phyloP scores from a whole-genome alignment of 805 yeast species.

The Helenozyma baotianmanensis region DNA sequence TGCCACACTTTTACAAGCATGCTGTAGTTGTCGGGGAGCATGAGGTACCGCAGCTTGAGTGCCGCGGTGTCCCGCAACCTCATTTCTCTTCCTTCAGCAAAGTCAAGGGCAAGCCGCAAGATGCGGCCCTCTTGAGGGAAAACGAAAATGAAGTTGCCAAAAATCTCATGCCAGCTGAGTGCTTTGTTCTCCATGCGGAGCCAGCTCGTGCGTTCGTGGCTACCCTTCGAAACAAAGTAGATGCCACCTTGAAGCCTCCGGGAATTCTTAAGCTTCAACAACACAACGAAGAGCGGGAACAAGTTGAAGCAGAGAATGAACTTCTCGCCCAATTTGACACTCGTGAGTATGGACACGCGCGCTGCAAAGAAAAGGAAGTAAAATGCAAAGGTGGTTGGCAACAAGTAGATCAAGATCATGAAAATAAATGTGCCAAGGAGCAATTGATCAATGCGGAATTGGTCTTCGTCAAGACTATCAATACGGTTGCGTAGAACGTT shows the following conservation, averaged over 20 bases:
- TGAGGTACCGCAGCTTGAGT: conserved; percentile 14
- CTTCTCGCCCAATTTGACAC: conserved; percentile 53
- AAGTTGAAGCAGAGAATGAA: conserved; percentile 67
- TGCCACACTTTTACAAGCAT: conserved; percentile 7
- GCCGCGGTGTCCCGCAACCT: conserved; percentile 10
- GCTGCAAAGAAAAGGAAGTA: conserved; percentile 67
- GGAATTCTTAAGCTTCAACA: conserved; percentile 76
- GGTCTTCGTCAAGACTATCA: conserved; percentile 59
- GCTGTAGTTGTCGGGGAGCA: conserved; percentile 13
- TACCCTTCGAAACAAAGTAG: conserved; percentile 22
- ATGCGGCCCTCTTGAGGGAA: conserved; percentile 16
- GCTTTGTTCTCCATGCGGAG: conserved; percentile 33
- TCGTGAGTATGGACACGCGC: conserved; percentile 46
- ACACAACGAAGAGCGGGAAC: conserved; percentile 78
- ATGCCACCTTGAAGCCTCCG: conserved; percentile 56
- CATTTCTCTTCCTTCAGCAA: conserved; percentile 12
- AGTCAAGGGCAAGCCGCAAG: conserved; percentile 10
- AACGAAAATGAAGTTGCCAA: conserved; percentile 22
- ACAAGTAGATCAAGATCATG: conserved; percentile 67
- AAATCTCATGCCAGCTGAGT: conserved; percentile 32
- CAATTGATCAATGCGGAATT: conserved; percentile 78
- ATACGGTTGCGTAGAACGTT: conserved; percentile 81
- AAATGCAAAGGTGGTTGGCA: conserved; percentile 87
- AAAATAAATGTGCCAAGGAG: conserved; percentile 85
- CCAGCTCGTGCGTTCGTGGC: conserved; percentile 18